Conservation (phyloP, 2,329 filamentous ascomycete species). For the Dendrostoma leiphaemia region DNA sequence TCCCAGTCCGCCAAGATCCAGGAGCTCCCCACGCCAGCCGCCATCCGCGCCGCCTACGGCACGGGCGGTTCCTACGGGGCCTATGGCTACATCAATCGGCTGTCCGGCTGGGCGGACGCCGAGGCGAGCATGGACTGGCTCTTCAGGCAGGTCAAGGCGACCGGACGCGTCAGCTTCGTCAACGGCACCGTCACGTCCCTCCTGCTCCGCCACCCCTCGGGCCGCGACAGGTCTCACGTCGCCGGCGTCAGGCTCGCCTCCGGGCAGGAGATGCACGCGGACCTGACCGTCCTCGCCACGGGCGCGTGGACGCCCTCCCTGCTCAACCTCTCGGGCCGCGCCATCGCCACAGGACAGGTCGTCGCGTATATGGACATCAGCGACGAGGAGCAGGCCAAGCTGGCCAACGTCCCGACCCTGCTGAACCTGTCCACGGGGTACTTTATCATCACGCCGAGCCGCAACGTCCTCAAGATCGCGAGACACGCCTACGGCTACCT, state of each 20-base stretch:
- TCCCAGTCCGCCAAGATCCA: constrained; percentile 37
- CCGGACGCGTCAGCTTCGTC: constrained; percentile 55
- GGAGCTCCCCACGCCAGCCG: constrained; percentile 42
- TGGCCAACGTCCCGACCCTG: constrained; percentile 68
- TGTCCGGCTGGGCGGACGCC: constrained; percentile 79
- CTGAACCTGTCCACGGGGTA: constrained; percentile 70
- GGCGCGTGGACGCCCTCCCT: constrained; percentile 84
- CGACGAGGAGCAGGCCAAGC: constrained; percentile 62
- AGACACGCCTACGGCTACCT: constrained; percentile 69
- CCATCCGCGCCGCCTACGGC: constrained; percentile 43
- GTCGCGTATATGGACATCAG: constrained; percentile 76
- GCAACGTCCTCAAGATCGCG: constrained; percentile 64
- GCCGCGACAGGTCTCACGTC: constrained; percentile 32
- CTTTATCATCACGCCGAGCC: constrained; percentile 70
- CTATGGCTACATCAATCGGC: constrained; percentile 71
- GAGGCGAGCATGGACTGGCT: constrained; percentile 67
- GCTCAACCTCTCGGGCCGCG: constrained; percentile 73
- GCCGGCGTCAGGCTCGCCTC: constrained; percentile 51
- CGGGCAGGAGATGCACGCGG: constrained; percentile 37
- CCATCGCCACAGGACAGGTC: constrained; percentile 78
- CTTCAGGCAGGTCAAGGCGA: constrained; percentile 50
- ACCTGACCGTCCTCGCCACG: constrained; percentile 76
- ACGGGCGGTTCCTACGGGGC: constrained; percentile 54
- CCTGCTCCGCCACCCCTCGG: constrained; percentile 28
- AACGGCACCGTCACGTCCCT: constrained; percentile 47